Evolutionary conservation across 768 basidiomycete species (phyloP), one percentile per base, ranked within the genome.

Genomic region (Hericium erinaceus): DNA sequence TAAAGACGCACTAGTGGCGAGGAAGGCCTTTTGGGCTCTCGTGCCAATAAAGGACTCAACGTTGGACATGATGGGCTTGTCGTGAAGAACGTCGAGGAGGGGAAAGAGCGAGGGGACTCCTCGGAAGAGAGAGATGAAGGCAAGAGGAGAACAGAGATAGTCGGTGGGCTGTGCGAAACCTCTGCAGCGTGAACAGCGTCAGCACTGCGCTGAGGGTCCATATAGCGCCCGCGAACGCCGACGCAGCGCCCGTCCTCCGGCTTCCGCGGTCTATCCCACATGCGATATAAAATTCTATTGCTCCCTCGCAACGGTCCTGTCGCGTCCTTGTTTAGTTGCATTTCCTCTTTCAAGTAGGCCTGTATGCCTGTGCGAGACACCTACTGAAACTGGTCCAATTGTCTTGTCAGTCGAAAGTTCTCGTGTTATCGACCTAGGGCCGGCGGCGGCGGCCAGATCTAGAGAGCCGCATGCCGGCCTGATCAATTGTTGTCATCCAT

Each of bases 21-120:
- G 81, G 70, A 91, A 92, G 40, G 79, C 80, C 60, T 76, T 75
- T 65, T 92, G 90, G 22, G 89, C 81, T 59, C 80, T 76, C 13
- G 89, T 90, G 18, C 82, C 82, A 55, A 92, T 71, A 53, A 92
- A 77, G 22, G 81, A 80, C 74, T 88, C 85, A 49, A 83, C 75
- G 54, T 46, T 46, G 44, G 44, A n/a, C 44, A 46, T 46, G 44
- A 20, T 46, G 44, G 44, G n/a, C 44, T 9, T 46, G 44, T n/a
- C 51, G 57, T 37, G 41, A 55, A 54, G 53, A 11, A 16, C 24
- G 44, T 18, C n/a, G 44, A 46, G 58, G 48, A 28, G 18, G 51
- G 26, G 28, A 54, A 53, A 26, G 49, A 50, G 51, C 13, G 39
- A 18, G 54, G 26, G 51, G 26, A 24, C 41, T n/a, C 46, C 20